Conservation (phyloP, 2,329 filamentous ascomycete genomes). For the Botrytis squamosa region DNA sequence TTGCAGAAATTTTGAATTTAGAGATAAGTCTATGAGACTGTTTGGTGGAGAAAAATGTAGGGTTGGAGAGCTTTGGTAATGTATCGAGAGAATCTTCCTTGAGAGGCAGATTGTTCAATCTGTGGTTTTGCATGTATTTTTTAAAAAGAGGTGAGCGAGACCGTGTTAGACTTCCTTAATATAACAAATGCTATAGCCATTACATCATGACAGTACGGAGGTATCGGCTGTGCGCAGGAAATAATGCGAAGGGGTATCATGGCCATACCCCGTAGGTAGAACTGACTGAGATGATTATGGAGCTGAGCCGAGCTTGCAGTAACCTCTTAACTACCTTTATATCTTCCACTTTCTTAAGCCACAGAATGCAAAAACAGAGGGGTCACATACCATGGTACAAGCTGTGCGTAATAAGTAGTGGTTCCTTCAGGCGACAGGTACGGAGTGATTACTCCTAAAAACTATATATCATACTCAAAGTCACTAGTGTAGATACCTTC, state of each 20-base stretch:
- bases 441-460: fast-evolving
- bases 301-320: not conserved
- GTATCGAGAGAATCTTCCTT: not conserved
- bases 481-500: not conserved
- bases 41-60: not conserved
- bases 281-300: fast-evolving
- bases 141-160: not conserved
- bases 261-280: not conserved
- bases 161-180: not conserved
- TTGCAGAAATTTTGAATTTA: not conserved
- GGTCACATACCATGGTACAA: not conserved
- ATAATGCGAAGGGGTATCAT: fast-evolving
- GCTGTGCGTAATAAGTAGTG: not conserved
- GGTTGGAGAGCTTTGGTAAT: not conserved
- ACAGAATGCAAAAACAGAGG: not conserved
- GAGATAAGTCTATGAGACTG: not conserved
- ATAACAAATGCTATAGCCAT: not conserved
- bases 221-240: fast-evolving
- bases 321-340: not conserved
- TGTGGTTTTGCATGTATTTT: not conserved
- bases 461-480: not conserved
- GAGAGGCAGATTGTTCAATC: not conserved
- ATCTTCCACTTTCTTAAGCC: no score
- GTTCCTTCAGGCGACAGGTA: not conserved
- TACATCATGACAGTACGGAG: not conserved